Conservation (phyloP, 2,329 filamentous ascomycete species). For the Cadophora luteo-olivacea region DNA sequence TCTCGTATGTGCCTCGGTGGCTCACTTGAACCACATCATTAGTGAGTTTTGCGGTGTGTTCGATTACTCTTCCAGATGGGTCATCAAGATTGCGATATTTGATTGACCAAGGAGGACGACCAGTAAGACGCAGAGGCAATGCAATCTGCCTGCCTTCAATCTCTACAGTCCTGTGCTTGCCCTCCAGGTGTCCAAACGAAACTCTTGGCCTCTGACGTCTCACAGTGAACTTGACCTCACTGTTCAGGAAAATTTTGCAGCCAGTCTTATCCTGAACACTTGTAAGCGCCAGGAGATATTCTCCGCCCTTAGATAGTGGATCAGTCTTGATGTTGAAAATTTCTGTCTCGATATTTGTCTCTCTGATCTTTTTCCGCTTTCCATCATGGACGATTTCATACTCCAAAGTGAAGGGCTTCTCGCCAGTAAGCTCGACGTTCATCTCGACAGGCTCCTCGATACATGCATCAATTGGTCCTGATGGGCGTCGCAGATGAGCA, state of each 20-base stretch:
- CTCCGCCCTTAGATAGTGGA: slow-evolving; percentile 78
- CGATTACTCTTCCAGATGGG: slow-evolving; percentile 52
- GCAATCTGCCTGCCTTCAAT: slow-evolving; percentile 77
- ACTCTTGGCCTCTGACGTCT: slow-evolving; percentile 87
- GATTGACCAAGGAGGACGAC: slow-evolving; percentile 84
- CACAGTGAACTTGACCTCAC: slow-evolving; percentile 85
- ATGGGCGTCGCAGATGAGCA: slow-evolving; percentile 68
- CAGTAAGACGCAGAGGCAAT: slow-evolving; percentile 84
- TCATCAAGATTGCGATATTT: slow-evolving; percentile 74
- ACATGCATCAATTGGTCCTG: slow-evolving; percentile 70
- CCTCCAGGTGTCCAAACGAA: slow-evolving; percentile 85
- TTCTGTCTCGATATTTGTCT: slow-evolving; percentile 66
- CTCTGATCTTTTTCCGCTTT: slow-evolving; percentile 74
- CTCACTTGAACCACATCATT: slow-evolving; percentile 75
- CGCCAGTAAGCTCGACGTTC: slow-evolving; percentile 77
- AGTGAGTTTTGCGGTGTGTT: slow-evolving; percentile 53
- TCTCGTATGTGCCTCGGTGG: slow-evolving; percentile 77
- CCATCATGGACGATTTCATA: slow-evolving; percentile 93
- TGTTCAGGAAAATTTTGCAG: slow-evolving; percentile 85
- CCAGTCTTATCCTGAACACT: slow-evolving; percentile 86
- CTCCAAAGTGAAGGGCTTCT: slow-evolving; percentile 86
- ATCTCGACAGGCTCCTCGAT: slow-evolving; percentile 82
- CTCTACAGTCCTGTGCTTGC: slow-evolving; percentile 74
- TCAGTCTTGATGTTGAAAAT: slow-evolving; percentile 77
- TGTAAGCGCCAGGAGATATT: slow-evolving; percentile 86